A percentile compares a stretch with the other conserved stretches of the same genome.
phyloP scores from a whole-genome alignment of 352 stramenopile genomes.

The Phytophthora ramorum region DNA sequence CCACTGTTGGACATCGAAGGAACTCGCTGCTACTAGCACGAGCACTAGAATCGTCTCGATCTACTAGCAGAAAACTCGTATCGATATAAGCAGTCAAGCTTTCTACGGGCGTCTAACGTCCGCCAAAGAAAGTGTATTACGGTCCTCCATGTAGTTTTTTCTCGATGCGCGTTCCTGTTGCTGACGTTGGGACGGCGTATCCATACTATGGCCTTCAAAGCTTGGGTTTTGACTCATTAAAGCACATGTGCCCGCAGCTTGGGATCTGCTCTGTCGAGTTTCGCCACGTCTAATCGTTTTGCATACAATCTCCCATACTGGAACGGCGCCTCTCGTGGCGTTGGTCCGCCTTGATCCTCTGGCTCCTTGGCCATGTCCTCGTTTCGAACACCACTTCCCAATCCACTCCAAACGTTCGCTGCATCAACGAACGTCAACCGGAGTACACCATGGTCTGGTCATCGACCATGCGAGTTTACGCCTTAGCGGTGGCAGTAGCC shows the following conservation, averaged over 20 bases:
- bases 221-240: not conserved
- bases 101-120: no score
- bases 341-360: conserved; percentile 26
- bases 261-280: conserved; percentile 27
- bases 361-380: conserved; percentile 23
- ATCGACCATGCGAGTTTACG: conserved; percentile 19
- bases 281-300: conserved; percentile 7
- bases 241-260: conserved; percentile 30
- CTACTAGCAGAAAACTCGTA: no score
- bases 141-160: no score
- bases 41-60: no score
- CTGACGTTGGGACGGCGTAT: not conserved
- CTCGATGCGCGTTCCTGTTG: no score
- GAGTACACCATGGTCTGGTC: conserved; percentile 28
- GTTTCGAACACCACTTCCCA: conserved; percentile 14
- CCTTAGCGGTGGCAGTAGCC: conserved; percentile 19
- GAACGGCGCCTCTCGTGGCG: conserved; percentile 5
- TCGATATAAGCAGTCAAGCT: no score
- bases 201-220: not conserved
- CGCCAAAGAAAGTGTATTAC: no score
- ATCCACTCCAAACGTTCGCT: conserved; percentile 14
- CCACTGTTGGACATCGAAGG: no score
- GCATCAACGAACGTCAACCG: conserved; percentile 3
- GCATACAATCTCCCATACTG: conserved; percentile 20
- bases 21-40: no score